These are phyloP conservation scores for Carex kokanica DNA, from an alignment of 176 grass and related monocot species.

Conservation along the genomic window DNA sequence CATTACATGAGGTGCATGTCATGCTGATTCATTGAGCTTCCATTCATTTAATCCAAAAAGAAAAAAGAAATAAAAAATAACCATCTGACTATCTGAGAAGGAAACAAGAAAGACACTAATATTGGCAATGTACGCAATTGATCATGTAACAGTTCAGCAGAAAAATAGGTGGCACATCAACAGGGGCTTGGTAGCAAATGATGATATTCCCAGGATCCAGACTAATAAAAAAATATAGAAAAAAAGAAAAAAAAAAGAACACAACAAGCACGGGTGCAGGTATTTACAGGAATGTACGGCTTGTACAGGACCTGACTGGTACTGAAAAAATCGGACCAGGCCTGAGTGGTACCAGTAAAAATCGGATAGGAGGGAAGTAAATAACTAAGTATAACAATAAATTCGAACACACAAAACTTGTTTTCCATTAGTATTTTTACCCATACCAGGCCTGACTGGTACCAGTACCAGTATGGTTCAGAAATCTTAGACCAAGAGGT, in stretches of 20 bases:
- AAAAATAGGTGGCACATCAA: background rate
- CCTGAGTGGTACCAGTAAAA: no score
- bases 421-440: background rate
- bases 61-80: background rate
- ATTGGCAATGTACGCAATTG: background rate
- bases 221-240: no score
- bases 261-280: background rate
- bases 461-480: background rate
- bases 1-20: background rate
- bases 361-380: background rate
- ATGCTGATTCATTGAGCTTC: background rate
- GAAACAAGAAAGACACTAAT: background rate
- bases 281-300: background rate
- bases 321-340: background rate
- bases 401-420: background rate
- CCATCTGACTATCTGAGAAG: background rate
- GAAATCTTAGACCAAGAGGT: background rate
- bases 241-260: background rate
- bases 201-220: background rate
- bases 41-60: background rate
- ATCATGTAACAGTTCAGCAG: background rate
- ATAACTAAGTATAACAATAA: background rate
- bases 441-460: background rate
- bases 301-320: background rate
- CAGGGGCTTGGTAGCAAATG: background rate